phyloP scores from a whole-genome alignment of 371 early-diverging fungal species.

The Mucor saturninus region DNA sequence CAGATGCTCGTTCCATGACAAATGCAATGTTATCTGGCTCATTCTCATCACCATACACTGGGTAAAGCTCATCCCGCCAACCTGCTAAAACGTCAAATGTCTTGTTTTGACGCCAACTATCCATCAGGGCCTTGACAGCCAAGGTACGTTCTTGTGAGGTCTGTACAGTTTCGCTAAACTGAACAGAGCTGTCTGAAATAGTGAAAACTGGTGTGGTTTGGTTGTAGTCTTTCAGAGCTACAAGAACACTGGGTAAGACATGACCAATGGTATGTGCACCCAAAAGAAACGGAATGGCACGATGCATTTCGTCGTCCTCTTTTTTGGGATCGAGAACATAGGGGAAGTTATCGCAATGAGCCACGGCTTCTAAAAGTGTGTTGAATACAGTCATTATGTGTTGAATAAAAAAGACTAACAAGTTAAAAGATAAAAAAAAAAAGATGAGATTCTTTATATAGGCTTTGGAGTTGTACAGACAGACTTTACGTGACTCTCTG shows the following conservation, averaged over 20 bases:
- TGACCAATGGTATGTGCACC: slow-evolving; percentile 43
- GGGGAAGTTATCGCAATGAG: slow-evolving; percentile 51
- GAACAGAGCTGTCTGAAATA: slow-evolving; percentile 28
- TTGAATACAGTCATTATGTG: slow-evolving; percentile 9
- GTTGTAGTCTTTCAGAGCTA: slow-evolving; percentile 39
- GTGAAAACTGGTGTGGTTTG: slow-evolving; percentile 24
- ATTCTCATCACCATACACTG: slow-evolving; percentile 65
- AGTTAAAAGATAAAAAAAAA: background rate
- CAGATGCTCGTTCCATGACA: slow-evolving; percentile 82
- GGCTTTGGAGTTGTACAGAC: no score
- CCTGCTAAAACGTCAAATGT: slow-evolving; percentile 38
- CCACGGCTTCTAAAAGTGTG: slow-evolving; percentile 36
- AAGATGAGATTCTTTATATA: background rate
- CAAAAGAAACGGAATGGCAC: slow-evolving; percentile 33
- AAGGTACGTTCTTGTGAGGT: slow-evolving; percentile 42
- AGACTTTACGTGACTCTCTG: no score
- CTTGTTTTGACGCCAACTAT: slow-evolving; percentile 45
- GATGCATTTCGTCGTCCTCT: slow-evolving; percentile 10
- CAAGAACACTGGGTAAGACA: slow-evolving; percentile 37
- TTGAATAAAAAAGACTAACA: no score
- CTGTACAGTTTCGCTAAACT: slow-evolving; percentile 35
- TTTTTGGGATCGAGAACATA: slow-evolving; percentile 24
- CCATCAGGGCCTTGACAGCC: slow-evolving; percentile 42
- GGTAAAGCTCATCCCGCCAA: slow-evolving; percentile 75
- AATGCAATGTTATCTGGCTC: slow-evolving; percentile 57